These are phyloP conservation scores for Coniosporium apollinis DNA, from an alignment of 495 filamentous ascomycete genomes.

Conservation along the genomic window DNA sequence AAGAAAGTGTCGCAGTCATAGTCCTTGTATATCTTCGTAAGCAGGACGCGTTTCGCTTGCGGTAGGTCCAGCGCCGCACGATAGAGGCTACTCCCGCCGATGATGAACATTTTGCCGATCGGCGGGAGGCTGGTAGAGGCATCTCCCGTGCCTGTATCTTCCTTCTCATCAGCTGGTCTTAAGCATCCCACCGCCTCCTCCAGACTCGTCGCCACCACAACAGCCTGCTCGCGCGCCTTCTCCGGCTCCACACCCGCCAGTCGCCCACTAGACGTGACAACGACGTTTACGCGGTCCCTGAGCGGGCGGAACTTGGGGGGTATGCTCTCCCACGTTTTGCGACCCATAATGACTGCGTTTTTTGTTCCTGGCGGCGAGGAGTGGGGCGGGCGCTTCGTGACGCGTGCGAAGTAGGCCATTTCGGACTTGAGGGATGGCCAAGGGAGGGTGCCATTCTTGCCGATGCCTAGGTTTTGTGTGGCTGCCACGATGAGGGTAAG, in stretches of 20 bases:
- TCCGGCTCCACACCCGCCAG: constrained; percentile 14
- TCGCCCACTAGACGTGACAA: constrained; percentile 59
- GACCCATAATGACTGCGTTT: constrained; percentile 92
- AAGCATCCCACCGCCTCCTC: constrained; percentile 35
- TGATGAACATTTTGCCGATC: constrained; percentile 54
- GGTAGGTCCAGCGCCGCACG: constrained; percentile 36
- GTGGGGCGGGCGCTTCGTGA: constrained; percentile 50
- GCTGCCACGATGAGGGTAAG: constrained; percentile 66
- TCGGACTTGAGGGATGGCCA: constrained; percentile 79
- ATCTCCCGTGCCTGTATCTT: too few relatives aligned
- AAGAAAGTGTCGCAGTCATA: constrained; percentile 90
- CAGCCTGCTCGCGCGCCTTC: constrained; percentile 15
- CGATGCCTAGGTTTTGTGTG: constrained; percentile 70
- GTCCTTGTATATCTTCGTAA: constrained; percentile 42
- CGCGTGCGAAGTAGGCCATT: constrained; percentile 86
- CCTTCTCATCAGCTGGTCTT: constrained; percentile 8
- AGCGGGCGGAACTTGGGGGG: constrained; percentile 63
- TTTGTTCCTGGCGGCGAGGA: constrained; percentile 13
- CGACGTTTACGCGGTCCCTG: constrained; percentile 56
- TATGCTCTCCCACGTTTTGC: constrained; percentile 87
- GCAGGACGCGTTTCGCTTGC: constrained; percentile 31
- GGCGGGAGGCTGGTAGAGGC: constrained; percentile 1
- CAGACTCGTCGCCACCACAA: constrained; percentile 25
- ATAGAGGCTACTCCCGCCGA: constrained; percentile 84
- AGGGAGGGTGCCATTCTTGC: constrained; percentile 58